Evolutionary conservation across 2,329 filamentous ascomycete species (phyloP).

Genomic region (Lasiodiplodia theobromae): DNA sequence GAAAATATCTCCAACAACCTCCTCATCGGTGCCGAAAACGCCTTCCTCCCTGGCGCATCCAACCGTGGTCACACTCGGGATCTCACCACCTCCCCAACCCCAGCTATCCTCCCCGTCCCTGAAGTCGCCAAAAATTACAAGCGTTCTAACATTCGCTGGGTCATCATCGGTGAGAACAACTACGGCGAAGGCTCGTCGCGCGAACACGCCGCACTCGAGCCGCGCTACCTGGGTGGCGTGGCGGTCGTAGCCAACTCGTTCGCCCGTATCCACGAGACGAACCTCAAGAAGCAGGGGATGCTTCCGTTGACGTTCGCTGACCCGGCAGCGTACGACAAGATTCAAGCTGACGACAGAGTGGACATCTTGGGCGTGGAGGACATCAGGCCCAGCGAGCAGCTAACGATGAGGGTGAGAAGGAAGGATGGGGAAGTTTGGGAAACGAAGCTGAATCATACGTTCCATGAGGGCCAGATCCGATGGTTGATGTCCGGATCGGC

Average conservation of each 20-base stretch:
- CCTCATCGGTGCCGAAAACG: conserved; percentile 44
- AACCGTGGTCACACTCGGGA: conserved; percentile 41
- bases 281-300: conserved; percentile 43
- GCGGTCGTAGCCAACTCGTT: conserved; percentile 39
- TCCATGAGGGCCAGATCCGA: conserved; percentile 41
- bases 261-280: conserved; percentile 41
- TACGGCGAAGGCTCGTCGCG: conserved; percentile 39
- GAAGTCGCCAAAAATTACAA: conserved; percentile 39
- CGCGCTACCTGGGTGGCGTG: conserved; percentile 37
- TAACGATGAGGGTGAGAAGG: conserved; percentile 41
- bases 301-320: conserved; percentile 38
- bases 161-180: conserved; percentile 46
- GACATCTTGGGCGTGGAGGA: conserved; percentile 35
- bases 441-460: conserved; percentile 44
- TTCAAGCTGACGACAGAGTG: conserved; percentile 35
- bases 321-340: conserved; percentile 34
- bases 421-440: conserved; percentile 40
- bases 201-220: conserved; percentile 41
- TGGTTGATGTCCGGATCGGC: conserved; percentile 48
- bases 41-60: conserved; percentile 36
- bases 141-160: conserved; percentile 37
- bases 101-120: conserved; percentile 35
- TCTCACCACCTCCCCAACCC: conserved; percentile 29
- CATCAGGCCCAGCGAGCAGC: conserved; percentile 39
- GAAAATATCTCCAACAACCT: conserved; percentile 50